Evolutionary conservation across 176 grass and related monocot genomes (phyloP), one percentile per base, ranked within the genome.

Genomic region (Canna indica): DNA sequence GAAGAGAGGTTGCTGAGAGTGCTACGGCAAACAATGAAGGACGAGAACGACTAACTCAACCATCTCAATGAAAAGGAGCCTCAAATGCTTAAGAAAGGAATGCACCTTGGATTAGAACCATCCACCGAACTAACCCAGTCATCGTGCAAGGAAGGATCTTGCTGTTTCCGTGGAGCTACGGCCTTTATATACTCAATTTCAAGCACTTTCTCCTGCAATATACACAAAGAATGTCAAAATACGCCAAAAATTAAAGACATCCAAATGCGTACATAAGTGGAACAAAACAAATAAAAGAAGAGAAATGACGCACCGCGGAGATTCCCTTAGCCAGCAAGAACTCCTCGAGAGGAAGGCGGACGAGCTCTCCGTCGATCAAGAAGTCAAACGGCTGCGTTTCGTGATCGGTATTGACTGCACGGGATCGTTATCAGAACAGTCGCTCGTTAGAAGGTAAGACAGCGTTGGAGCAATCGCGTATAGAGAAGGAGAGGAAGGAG

Each of bases 91-190:
- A 36, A 1, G 25, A 45, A 54, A n/a, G n/a, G n/a, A n/a, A 0
- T 59, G 72, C 85, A 99, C 94, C 89, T 85, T 60, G 76, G 59
- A 81, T 93, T 83, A 0, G 84, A 99, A 61, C 94, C 90, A 76
- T 99, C 94, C 20, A 93, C 86, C 0, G 94, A 80, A 50, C 89
- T 90, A 61, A 99, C 86, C 94, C 94, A 99, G 70, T 99, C 89
- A 78, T 99, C 94, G 39, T 99, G 94, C 1, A 88, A 84, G 36
- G 80, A 82, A 47, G 94, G 89, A 31, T 85, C 47, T 67, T 93
- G 73, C 64, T 90, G 90, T 78, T 88, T 99, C 82, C 73, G 83
- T 13, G 94, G 94, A 7, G 69, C 84, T 15, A 99, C 82, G 0
- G 90, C 90, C 66, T 80, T 90, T 22, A 90, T 83, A 30, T 99